Conservation (phyloP, 2,329 filamentous ascomycete genomes). For the Aureobasidium sp. region DNA sequence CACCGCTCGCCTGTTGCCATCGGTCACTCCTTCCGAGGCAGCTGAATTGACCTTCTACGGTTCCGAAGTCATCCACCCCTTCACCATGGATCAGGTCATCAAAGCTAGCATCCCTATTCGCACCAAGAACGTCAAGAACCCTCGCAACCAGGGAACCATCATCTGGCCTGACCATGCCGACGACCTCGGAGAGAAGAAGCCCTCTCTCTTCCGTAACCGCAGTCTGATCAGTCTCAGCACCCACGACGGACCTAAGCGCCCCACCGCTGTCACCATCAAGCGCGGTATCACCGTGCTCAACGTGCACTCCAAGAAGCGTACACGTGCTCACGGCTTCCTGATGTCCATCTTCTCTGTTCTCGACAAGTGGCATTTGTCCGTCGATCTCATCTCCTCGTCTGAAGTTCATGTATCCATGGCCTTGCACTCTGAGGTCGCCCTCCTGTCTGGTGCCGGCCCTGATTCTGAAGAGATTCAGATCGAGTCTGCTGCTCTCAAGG, state of each 20-base stretch:
- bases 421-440: slow-evolving; percentile 65
- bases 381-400: slow-evolving; percentile 91
- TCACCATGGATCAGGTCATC: slow-evolving; percentile 92
- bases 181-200: slow-evolving; percentile 43
- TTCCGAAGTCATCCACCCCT: slow-evolving; percentile 92
- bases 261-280: slow-evolving; percentile 82
- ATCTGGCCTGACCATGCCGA: slow-evolving; percentile 67
- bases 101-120: slow-evolving; percentile 73
- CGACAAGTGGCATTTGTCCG: slow-evolving; percentile 76
- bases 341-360: slow-evolving; percentile 88
- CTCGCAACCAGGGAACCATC: slow-evolving; percentile 66
- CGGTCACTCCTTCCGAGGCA: slow-evolving; percentile 89
- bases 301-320: slow-evolving; percentile 94
- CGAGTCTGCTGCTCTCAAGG: slow-evolving; percentile 37
- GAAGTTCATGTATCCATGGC: slow-evolving; percentile 98
- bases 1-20: slow-evolving; percentile 78
- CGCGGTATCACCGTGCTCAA: slow-evolving; percentile 95
- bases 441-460: slow-evolving; percentile 37
- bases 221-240: slow-evolving; percentile 35
- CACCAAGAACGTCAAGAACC: slow-evolving; percentile 89
- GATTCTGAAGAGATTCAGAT: slow-evolving; percentile 40
- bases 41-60: slow-evolving; percentile 74
- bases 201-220: slow-evolving; percentile 40
- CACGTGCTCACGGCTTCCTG: slow-evolving; percentile 92
- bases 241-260: slow-evolving; percentile 28